These are phyloP conservation scores for Phlegmacium glaucopus DNA, from an alignment of 768 basidiomycete genomes.

Conservation along the genomic window DNA sequence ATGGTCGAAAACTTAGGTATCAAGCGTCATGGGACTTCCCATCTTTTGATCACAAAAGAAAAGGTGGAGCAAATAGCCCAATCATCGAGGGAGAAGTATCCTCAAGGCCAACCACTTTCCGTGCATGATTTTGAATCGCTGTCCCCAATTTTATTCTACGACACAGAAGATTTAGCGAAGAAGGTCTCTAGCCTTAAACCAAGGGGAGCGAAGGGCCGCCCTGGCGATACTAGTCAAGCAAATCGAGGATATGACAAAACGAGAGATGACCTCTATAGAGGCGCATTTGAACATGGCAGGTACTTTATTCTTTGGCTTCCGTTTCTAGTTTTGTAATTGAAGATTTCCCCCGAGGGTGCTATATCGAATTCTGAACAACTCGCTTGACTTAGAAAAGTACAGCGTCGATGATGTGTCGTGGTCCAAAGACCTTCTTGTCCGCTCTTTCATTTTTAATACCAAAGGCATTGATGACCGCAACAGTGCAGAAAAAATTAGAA, in stretches of 20 bases:
- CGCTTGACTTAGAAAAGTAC: conserved; percentile 16
- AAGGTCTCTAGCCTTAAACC: conserved; percentile 38
- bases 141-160: conserved; percentile 44
- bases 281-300: conserved; percentile 48
- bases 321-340: neutral
- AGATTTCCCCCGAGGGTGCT: conserved; percentile 13
- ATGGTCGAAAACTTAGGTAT: conserved; percentile 32
- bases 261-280: conserved; percentile 27
- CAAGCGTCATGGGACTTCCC: conserved; percentile 38
- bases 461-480: conserved; percentile 20
- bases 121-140: conserved; percentile 37
- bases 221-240: conserved; percentile 39
- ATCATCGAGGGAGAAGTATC: conserved; percentile 9
- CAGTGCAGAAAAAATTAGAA: conserved; percentile 12
- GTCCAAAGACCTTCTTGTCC: conserved; percentile 15
- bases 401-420: conserved; percentile 20
- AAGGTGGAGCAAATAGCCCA: neutral
- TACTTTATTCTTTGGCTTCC: conserved; percentile 11
- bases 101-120: conserved; percentile 5
- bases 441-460: conserved; percentile 27
- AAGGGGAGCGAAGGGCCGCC: conserved; percentile 31
- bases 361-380: conserved; percentile 17
- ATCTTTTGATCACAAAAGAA: conserved; percentile 36
- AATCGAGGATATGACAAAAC: conserved; percentile 33
- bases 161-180: conserved; percentile 25